Conservation (phyloP, 116 monocot species). For the Iris pallida region DNA sequence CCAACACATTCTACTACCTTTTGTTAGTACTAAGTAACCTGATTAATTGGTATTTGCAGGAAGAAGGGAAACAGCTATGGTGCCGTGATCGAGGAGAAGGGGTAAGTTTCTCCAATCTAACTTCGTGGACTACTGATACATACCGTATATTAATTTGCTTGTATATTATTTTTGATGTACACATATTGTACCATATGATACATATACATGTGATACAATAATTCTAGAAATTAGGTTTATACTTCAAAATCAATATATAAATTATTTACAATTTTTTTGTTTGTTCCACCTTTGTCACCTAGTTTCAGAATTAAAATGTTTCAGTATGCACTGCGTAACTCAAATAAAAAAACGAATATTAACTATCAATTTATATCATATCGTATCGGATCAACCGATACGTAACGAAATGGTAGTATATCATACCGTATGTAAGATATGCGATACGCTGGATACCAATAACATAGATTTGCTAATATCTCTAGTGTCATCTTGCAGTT, state of each 20-base stretch:
- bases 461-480: neutral
- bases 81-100: constrained; percentile 15
- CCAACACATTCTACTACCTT: too few relatives aligned
- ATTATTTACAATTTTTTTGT: too few relatives aligned
- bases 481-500: constrained; percentile 18
- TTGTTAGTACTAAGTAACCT: too few relatives aligned
- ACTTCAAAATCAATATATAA: neutral
- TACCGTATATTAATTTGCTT: too few relatives aligned
- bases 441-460: too few relatives aligned
- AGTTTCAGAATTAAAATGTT: neutral
- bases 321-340: neutral
- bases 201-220: too few relatives aligned
- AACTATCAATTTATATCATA: neutral
- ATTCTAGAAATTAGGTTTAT: too few relatives aligned
- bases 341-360: neutral
- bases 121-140: neutral
- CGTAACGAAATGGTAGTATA: too few relatives aligned
- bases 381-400: neutral
- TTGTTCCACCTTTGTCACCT: too few relatives aligned
- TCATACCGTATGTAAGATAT: too few relatives aligned
- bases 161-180: too few relatives aligned
- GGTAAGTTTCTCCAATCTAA: neutral
- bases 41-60: constrained; percentile 18
- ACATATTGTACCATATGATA: too few relatives aligned
- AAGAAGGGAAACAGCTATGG: constrained; percentile 43